Evolutionary conservation across 2,329 filamentous ascomycete species (phyloP), one percentile per base, ranked within the genome.

Genomic region (Arthroderma sp.): DNA sequence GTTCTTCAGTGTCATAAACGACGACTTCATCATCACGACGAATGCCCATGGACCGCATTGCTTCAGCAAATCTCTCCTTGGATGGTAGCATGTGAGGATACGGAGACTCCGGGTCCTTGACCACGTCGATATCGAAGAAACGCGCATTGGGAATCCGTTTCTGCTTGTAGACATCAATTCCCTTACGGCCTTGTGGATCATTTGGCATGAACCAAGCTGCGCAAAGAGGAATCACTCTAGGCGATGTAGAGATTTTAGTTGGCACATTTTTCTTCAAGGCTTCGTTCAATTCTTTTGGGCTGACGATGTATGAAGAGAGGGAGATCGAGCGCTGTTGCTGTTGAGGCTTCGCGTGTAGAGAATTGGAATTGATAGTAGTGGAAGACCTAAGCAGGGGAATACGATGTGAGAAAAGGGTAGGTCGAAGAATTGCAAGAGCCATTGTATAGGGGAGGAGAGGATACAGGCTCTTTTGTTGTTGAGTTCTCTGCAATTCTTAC

Each of bases 181-280:
- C 91, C 41, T 77, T 84, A 50, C 87, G 81, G 44, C 77, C 77
- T 54, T 74, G 59, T 1, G 74, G 71, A 52, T 94, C 89, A 63
- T 94, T 96, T 51, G 91, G 91, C 51, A 98, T 77, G 60, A 95
- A 98, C 91, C 91, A 98, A 27, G 86, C 77, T 39, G 88, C 91
- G 65, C 88, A 95, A 36, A 98, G 74, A 2, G 91, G 85, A 44
- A 98, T 80, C 37, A 93, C 82, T 53, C 84, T 80, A 1, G 89
- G 83, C 8, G 86, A 79, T 37, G 85, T 83, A 48, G 84, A 86
- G 56, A 89, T 83, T 50, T 82, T 78, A 43, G 82, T 83, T 8
- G 82, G 76, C 3, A 86, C 76, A 63, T 89, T 93, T 67, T 82
- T 83, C 64, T 83, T 81, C 42, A 98, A 74, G 42, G 87, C 88